These are phyloP conservation scores for Exobasidium cylindrosporum DNA, from an alignment of 1,284 basidiomycete genomes.

Conservation along the genomic window DNA sequence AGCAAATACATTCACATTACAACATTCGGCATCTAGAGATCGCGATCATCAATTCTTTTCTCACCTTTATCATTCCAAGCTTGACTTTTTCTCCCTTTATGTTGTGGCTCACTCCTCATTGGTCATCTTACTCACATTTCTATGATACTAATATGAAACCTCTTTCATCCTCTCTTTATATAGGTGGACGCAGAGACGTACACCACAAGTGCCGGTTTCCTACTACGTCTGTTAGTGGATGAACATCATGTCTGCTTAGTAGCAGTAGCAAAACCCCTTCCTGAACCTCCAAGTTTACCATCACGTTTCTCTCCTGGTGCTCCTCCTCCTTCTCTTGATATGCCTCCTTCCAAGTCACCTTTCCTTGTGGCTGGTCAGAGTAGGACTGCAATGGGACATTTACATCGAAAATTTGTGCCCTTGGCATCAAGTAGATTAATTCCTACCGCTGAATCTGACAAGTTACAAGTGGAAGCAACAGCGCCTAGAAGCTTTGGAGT, in stretches of 20 bases:
- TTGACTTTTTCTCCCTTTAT: too few relatives aligned
- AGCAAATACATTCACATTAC: too few relatives aligned
- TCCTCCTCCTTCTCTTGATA: slow-evolving; percentile 17
- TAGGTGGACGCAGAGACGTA: slow-evolving; percentile 38
- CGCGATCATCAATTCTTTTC: too few relatives aligned
- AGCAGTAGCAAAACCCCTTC: slow-evolving; percentile 42
- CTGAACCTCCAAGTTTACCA: slow-evolving; percentile 29
- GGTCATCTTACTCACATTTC: not conserved
- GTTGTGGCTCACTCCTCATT: not conserved
- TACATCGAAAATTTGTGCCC: not conserved
- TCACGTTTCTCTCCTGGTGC: slow-evolving; percentile 1
- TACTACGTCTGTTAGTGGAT: slow-evolving; percentile 46
- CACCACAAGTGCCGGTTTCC: slow-evolving; percentile 39
- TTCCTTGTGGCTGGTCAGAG: slow-evolving; percentile 14
- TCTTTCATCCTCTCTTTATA: not conserved
- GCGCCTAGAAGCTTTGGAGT: slow-evolving; percentile 10
- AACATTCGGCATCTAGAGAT: too few relatives aligned
- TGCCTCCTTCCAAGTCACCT: slow-evolving; percentile 11
- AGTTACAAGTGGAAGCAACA: not conserved
- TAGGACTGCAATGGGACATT: not conserved
- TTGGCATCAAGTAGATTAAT: not conserved
- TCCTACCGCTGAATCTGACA: not conserved
- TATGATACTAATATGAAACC: not conserved
- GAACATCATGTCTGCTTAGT: slow-evolving; percentile 47
- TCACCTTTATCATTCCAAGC: too few relatives aligned